Evolutionary conservation across 176 grass and related monocot genomes (phyloP), one percentile per base, ranked within the genome.

Genomic region (Bromus sterilis): DNA sequence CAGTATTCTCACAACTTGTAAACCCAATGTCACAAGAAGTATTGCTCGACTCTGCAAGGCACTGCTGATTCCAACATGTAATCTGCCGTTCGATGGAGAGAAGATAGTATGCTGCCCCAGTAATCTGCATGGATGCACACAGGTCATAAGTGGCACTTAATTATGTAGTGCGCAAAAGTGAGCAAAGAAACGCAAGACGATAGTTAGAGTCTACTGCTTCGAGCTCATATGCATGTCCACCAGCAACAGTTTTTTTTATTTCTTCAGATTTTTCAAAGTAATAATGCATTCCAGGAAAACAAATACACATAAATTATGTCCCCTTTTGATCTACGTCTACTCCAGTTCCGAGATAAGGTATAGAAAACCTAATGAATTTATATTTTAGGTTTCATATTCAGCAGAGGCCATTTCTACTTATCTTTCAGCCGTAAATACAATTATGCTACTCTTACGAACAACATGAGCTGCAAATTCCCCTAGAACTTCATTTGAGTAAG

Each of bases 31-130:
- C 11, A 51, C 95, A 98, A 58, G 24, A 5, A 44, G 11, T 43
- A 18, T 21, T 35, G 21, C 4, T 60, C 3, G 24, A 35, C 34
- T 95, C 84, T 26, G 0, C 5, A 44, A 9, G 13, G 76, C 96
- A 98, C 49, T 26, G 63, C 61, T 86, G 31, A 84, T 91, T 87
- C 95, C 95, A 98, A 78, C 95, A 98, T 63, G 95, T 95, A 58
- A 91, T 95, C 46, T 91, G 92, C 20, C 95, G 89, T 77, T 93
- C 90, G 48, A 98, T 21, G 20, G 95, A 91, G 25, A 98, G 88
- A 76, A 95, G 86, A 86, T 95, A 98, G 75, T 93, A 95, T 86
- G 83, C 37, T 60, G 92, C 92, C 20, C 95, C 95, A 75, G 86
- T 89, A 78, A 95, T 83, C 95, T 98, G 88, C 81, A 89, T 31